Conservation (phyloP, 352 stramenopile species). For the Pythium graminicola region DNA sequence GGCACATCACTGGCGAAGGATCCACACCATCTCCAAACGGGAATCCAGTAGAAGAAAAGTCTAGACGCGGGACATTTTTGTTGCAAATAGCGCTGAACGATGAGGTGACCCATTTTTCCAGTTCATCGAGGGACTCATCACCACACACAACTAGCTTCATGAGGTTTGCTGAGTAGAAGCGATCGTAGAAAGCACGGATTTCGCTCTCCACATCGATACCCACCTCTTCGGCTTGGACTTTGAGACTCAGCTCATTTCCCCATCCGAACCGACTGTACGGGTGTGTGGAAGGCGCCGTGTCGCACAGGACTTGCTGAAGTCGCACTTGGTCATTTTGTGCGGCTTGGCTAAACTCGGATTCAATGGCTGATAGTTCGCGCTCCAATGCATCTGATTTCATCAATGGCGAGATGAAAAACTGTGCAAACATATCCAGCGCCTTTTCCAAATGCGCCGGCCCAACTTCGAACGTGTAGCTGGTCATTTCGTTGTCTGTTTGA, state of each 20-base stretch:
- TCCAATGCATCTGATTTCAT: constrained; percentile 38
- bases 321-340: constrained; percentile 29
- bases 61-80: constrained; percentile 17
- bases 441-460: constrained; percentile 23
- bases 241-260: constrained; percentile 41
- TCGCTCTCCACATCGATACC: constrained; percentile 25
- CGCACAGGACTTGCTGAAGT: constrained; percentile 31
- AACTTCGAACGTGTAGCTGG: constrained; percentile 83
- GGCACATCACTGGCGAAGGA: constrained; percentile 42
- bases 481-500: constrained; percentile 75
- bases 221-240: constrained; percentile 4
- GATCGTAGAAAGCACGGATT: constrained; percentile 29
- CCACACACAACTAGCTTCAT: constrained; percentile 42
- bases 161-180: constrained; percentile 32
- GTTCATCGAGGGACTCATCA: constrained; percentile 25
- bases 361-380: constrained; percentile 49
- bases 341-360: constrained; percentile 49
- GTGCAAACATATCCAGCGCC: constrained; percentile 74
- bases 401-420: constrained; percentile 84
- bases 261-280: constrained; percentile 45
- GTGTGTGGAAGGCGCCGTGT: constrained; percentile 15
- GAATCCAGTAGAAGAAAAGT: constrained; percentile 33
- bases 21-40: constrained; percentile 47
- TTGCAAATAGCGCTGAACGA: constrained; percentile 30
- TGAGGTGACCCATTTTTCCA: constrained; percentile 29